These are phyloP conservation scores for Fragaria ananassa DNA, from an alignment of 306 rosid genomes.

Conservation along the genomic window DNA sequence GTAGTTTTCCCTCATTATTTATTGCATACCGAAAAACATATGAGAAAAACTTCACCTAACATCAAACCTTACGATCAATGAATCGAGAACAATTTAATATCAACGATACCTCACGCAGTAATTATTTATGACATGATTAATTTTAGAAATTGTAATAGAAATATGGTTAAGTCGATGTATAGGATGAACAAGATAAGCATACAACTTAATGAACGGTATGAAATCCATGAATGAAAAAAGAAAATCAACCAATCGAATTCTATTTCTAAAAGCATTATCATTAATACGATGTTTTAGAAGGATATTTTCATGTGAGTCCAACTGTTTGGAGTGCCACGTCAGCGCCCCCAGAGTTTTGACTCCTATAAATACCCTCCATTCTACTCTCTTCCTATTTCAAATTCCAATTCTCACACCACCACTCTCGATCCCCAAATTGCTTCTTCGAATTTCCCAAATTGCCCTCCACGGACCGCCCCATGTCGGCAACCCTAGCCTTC, in stretches of 20 bases:
- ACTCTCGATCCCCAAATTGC: background rate
- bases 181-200: background rate
- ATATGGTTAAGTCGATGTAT: background rate
- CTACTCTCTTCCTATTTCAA: background rate
- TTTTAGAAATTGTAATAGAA: background rate
- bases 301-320: background rate
- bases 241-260: too few relatives aligned
- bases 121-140: too few relatives aligned
- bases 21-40: background rate
- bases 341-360: background rate
- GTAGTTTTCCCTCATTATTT: background rate
- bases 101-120: too few relatives aligned
- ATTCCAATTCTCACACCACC: background rate
- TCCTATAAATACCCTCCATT: background rate
- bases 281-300: too few relatives aligned
- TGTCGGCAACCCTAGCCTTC: conserved; percentile 27
- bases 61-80: background rate
- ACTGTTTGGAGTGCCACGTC: background rate
- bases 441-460: background rate
- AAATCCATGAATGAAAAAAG: background rate
- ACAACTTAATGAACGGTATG: background rate
- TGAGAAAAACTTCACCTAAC: background rate
- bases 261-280: too few relatives aligned
- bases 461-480: background rate
- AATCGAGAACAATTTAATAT: too few relatives aligned